Percentiles rank a stretch among this genome's conserved stretches.
Evolutionary conservation across 163 green algal genomes (phyloP).

Genomic region (Chlamydomonas reinhardtii): DNA sequence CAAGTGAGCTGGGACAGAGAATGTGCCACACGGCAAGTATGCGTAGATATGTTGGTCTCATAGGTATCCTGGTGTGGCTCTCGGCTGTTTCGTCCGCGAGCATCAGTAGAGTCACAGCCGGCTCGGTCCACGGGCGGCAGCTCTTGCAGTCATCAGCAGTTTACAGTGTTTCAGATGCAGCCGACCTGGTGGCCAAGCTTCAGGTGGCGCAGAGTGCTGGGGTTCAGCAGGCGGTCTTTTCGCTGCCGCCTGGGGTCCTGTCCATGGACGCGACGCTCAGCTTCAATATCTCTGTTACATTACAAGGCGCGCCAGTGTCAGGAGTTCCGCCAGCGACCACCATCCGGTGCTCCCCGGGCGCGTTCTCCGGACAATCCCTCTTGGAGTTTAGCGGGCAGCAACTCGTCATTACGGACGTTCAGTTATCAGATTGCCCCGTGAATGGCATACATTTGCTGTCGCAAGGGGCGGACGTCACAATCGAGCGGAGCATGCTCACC

Average conservation of each 20-base stretch:
- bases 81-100: too few species aligned
- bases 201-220: too few species aligned
- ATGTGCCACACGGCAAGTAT: too few species aligned
- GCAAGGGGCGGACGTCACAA: neutral
- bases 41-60: too few species aligned
- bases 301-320: neutral
- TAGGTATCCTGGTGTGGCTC: too few species aligned
- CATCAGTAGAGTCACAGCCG: too few species aligned
- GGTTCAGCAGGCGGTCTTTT: neutral
- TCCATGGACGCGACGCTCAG: neutral
- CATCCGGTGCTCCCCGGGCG: neutral
- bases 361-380: neutral
- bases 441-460: neutral
- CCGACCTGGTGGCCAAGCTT: too few species aligned
- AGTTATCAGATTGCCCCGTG: neutral
- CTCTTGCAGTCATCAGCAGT: too few species aligned
- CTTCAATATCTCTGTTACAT: neutral
- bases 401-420: neutral
- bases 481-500: constrained; percentile 8
- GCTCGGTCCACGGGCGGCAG: too few species aligned
- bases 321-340: neutral
- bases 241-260: neutral
- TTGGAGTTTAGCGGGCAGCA: constrained; percentile 13
- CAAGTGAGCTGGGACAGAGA: too few species aligned
- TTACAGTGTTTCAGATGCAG: too few species aligned